Evolutionary conservation across 805 yeast genomes (phyloP), one percentile per base, ranked within the genome.

Genomic region (Starmera pachycereana): DNA sequence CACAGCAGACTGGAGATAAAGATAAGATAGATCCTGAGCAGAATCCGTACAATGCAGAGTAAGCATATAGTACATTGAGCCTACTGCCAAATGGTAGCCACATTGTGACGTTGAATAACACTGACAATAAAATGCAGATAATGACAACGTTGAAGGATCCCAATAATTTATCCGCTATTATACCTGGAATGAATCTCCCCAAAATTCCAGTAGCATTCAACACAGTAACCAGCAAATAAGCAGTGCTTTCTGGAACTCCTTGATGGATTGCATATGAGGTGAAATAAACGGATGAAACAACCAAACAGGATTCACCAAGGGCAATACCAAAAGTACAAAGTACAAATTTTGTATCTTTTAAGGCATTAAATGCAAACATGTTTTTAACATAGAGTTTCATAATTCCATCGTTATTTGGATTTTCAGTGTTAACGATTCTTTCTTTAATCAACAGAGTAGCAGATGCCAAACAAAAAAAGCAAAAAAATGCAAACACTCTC

Each of bases 1-100:
- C 80, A 31, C 74, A 62, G 48, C 81, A 72, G 3, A 73, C 76
- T 2, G 83, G 82, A 12, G 76, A 69, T 35, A 77, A 51, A 4
- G 81, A 68, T 37, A 77, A 60, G 4, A 76, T 71, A 1, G 81
- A 68, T 4, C 81, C 74, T 4, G 78, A 66, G 37, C 69, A 61
- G 41, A 77, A 68, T 0, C 85, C 85, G 52, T 69, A 76, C 5
- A 72, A 48, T 1, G 58, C 61, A 3, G 75, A 57, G 41, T 72
- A 76, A 2, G 68, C 70, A 54, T 64, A 70, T 35, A 60, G 53
- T 8, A 53, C 70, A 16, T 48, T 60, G 12, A 50, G 43, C 40
- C 45, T 58, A 43, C 49, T 50, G 19, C 66, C 76, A 46, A 56
- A 66, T 19, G 67, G 72, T 32, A 60, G 56, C 75, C 75, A 72